Percentiles rank a stretch among this genome's conserved stretches.
These are phyloP conservation scores for Kazachstania sp. DNA, from an alignment of 1,139 yeast species.

Conservation along the genomic window DNA sequence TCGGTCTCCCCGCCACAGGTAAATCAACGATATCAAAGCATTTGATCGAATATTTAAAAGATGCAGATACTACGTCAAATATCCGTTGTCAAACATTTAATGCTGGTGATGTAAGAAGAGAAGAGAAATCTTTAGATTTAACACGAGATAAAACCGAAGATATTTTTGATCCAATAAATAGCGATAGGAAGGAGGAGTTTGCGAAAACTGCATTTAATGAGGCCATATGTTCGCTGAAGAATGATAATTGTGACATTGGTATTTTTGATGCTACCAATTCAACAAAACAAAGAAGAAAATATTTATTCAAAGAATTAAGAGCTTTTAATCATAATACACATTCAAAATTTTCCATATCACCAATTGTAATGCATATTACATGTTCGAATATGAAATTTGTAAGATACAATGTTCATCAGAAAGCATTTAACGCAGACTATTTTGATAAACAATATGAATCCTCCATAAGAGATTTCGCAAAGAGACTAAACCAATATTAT, in stretches of 20 bases:
- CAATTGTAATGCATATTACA: conserved; percentile 38
- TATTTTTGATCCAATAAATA: conserved; percentile 41
- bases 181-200: conserved; percentile 46
- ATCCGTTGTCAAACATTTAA: conserved; percentile 35
- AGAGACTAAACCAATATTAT: conserved; percentile 47
- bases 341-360: conserved; percentile 26
- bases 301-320: conserved; percentile 27
- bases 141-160: conserved; percentile 32
- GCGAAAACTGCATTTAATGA: conserved; percentile 51
- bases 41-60: conserved; percentile 37
- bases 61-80: conserved; percentile 19
- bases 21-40: conserved; percentile 56
- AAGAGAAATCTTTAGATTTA: conserved; percentile 20
- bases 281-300: conserved; percentile 43
- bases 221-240: conserved; percentile 39
- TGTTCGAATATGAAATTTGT: conserved; percentile 38
- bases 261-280: conserved; percentile 68
- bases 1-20: conserved; percentile 68
- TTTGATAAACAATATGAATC: conserved; percentile 38
- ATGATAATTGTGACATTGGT: conserved; percentile 46
- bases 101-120: conserved; percentile 52
- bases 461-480: conserved; percentile 54
- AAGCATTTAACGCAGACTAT: conserved; percentile 52
- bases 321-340: conserved; percentile 17
- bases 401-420: conserved; percentile 53